Evolutionary conservation across 305 asterid species (phyloP), one percentile per base, ranked within the genome.

Genomic region (Fraxinus sp.): DNA sequence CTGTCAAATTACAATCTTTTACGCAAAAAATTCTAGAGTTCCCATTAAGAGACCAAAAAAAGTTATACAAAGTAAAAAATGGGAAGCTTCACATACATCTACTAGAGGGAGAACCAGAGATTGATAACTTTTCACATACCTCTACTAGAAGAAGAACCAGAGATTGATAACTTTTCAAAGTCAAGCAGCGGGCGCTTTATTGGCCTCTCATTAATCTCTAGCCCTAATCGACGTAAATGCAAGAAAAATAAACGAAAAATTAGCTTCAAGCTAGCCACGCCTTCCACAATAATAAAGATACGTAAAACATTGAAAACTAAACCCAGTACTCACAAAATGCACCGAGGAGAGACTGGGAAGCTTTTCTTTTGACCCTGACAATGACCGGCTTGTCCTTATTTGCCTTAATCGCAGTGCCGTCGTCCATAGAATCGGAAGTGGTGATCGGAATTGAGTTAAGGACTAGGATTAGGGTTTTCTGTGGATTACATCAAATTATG

Each of bases 141-240:
- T 89, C 79, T 87, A 78, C 86, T 88, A 4, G 92, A 82, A 85
- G 97, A 88, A 77, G 97, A 91, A 49, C 87, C 94, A 3, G 95
- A 88, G 5, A 95, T 72, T 0, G 97, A 89, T 41, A 95, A 93
- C 86, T 89, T 95, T 3, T 44, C 89, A 79, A 95, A 91, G 85
- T 95, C 97, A 24, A 92, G 81, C 90, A 92, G 84, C 28, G 97
- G 89, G 35, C 92, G 88, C 88, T 95, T 95, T 1, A 78, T 49
- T 13, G 98, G 97, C 80, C 97, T 89, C 86, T 91, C 98, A 3
- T 87, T 90, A 83, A 94, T 93, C 89, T 92, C 98, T 35, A 95
- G 95, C 99, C 98, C 98, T 90, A 49, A 74, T 30, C 22, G 13
- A 66, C 37, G 11, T 5, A 22, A 22, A 28, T 89, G 80, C 30